Conservation (phyloP, 805 yeast species). For the Starmera caribaea region DNA sequence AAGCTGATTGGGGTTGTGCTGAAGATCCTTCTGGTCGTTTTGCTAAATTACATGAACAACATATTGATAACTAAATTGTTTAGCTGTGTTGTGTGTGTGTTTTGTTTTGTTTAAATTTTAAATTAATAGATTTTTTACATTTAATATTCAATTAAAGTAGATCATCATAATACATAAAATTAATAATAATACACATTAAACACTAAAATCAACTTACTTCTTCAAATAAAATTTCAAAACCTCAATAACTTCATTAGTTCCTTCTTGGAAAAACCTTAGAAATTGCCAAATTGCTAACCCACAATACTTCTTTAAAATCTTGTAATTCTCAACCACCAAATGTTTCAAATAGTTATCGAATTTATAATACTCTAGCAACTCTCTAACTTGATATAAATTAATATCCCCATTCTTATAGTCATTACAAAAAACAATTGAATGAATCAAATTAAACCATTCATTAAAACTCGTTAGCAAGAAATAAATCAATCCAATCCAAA, state of each 20-base stretch:
- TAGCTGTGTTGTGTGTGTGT: not conserved
- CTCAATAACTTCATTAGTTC: constrained; percentile 2
- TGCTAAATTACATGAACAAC: constrained; percentile 80
- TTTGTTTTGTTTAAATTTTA: not conserved
- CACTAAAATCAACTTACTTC: too few species aligned
- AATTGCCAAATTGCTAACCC: constrained; percentile 12
- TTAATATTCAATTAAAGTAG: too few species aligned
- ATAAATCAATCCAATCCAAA: too few species aligned
- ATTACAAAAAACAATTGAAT: constrained; percentile 17
- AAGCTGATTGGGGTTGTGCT: constrained; percentile 99
- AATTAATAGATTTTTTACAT: too few species aligned
- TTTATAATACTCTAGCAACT: constrained; percentile 12
- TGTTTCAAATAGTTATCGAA: constrained; percentile 4
- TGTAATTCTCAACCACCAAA: not conserved
- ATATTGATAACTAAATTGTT: constrained; percentile 29
- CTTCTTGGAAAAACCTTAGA: constrained; percentile 3
- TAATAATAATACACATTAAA: too few species aligned
- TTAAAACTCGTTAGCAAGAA: constrained; percentile 4
- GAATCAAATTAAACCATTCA: constrained; percentile 16
- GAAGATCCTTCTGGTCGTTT: constrained; percentile 98
- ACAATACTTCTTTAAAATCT: constrained; percentile 1
- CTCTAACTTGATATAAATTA: constrained; percentile 16
- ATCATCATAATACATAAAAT: too few species aligned
- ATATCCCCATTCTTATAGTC: constrained; percentile 18
- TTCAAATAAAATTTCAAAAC: not conserved